Conservation (phyloP, 257 asterid species). For the Avicennia marina region DNA sequence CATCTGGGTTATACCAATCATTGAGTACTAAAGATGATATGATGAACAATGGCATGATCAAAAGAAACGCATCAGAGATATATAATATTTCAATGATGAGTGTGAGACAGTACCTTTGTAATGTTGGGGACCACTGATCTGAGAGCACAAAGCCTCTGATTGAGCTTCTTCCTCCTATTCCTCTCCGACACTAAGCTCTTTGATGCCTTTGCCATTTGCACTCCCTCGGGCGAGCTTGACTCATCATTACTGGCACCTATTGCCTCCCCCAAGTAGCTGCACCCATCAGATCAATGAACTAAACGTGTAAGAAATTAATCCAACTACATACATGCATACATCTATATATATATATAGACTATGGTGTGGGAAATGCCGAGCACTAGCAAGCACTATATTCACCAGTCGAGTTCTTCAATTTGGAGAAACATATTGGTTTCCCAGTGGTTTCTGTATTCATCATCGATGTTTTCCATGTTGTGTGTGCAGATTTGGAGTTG, state of each 20-base stretch:
- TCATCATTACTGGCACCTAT: conserved; percentile 39
- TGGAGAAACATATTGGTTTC: conserved; percentile 55
- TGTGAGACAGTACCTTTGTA: conserved; percentile 34
- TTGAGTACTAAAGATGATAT: no score
- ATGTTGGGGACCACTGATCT: conserved; percentile 62
- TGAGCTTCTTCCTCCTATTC: conserved; percentile 59
- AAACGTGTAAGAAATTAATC: no score
- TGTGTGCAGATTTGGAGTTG: not conserved
- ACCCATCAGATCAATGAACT: not conserved
- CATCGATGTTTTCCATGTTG: conserved; percentile 43
- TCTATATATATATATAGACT: no score
- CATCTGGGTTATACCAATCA: not conserved
- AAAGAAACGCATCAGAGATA: no score
- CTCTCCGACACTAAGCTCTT: conserved; percentile 56
- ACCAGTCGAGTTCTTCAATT: conserved; percentile 53
- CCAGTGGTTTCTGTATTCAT: conserved; percentile 44
- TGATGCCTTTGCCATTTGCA: no score
- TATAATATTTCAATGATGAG: no score
- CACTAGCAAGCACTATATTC: no score
- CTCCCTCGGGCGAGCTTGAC: conserved; percentile 51
- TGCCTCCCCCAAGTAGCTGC: conserved; percentile 40
- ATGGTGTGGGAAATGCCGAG: no score
- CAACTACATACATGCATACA: no score
- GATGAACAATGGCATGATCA: no score
- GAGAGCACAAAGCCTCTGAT: conserved; percentile 49